Evolutionary conservation across 352 stramenopile species (phyloP), one percentile per base, ranked within the genome.

Genomic region (Pythium dissotocum): DNA sequence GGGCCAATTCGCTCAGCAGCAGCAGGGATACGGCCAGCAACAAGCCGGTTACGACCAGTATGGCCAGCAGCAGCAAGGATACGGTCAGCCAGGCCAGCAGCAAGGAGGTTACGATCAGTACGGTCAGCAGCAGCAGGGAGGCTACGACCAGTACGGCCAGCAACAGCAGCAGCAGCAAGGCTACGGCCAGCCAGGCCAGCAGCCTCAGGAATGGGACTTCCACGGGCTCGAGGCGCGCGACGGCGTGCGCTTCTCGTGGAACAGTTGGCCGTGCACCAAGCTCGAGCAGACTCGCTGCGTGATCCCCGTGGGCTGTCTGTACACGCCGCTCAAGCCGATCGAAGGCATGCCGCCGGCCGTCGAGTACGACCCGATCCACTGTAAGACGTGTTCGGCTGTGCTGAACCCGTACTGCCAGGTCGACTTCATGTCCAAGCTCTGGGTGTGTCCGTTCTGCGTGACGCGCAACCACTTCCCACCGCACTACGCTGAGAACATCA

Each of bases 401-500:
- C 82, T 99, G 13, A 99, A 99, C 79, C 97, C 98, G 13, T 99
- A 98, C 80, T 99, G 96, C 75, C 97, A 99, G 71, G 91, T 99
- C 32, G 98, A 99, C 78, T 99, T 98, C 74, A 85, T 98, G 18
- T 98, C 91, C 61, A 99, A 99, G 82, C 85, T 99, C 49, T 99
- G 98, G 98, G 97, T 97, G 4, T 99, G 98, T 77, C 97, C 97
- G 21, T 99, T 99, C 78, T 99, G 98, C 80, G 87, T 99, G 65
- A 97, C 87, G 57, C 88, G 98, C 67, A 99, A 99, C 90, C 97
- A 99, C 67, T 99, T 99, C 77, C 98, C 89, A 28, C 88, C 87
- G 63, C 90, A 94, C 68, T 96, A 94, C 58, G 87, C 93, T 2
- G 94, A 99, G 71, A 98, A 98, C 76, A 99, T 99, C 72, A 98